phyloP scores from a whole-genome alignment of 2,329 filamentous ascomycete species.

The Xylariaceae sp. region DNA sequence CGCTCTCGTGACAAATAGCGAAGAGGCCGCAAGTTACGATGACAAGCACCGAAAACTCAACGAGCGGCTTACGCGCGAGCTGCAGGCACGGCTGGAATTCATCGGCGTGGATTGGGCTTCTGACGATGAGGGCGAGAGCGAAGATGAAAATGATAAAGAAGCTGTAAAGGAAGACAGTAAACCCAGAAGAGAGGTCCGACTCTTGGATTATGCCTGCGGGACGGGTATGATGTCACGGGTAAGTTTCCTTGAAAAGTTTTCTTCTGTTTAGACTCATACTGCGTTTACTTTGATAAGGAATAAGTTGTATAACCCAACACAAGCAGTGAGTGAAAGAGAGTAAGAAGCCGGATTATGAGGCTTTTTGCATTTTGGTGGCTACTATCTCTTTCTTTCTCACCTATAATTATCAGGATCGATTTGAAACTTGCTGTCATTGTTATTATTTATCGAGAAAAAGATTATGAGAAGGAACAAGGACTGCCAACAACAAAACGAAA shows the following conservation, averaged over 20 bases:
- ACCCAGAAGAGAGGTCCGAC: slow-evolving; percentile 48
- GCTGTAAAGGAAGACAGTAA: slow-evolving; percentile 33
- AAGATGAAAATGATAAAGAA: slow-evolving; percentile 34
- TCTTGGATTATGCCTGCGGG: slow-evolving; percentile 80
- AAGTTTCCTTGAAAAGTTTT: slow-evolving; percentile 32
- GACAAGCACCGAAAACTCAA: slow-evolving; percentile 59
- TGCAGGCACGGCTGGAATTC: slow-evolving; percentile 62
- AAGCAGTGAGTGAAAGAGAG: too few species aligned
- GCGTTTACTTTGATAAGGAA: neutral
- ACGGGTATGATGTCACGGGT: slow-evolving; percentile 71
- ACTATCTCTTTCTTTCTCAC: too few species aligned
- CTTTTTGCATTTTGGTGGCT: too few species aligned
- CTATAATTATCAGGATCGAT: too few species aligned
- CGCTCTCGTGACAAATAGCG: slow-evolving; percentile 44
- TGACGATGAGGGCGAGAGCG: slow-evolving; percentile 43
- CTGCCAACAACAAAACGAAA: neutral
- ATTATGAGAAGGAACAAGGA: neutral
- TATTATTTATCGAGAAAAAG: too few species aligned
- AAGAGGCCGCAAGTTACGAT: slow-evolving; percentile 62
- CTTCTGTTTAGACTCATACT: neutral
- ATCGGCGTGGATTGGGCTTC: slow-evolving; percentile 64
- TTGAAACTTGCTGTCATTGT: too few species aligned
- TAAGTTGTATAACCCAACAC: too few species aligned
- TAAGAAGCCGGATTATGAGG: too few species aligned
- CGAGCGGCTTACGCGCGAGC: slow-evolving; percentile 58